Conservation (phyloP, 2,329 filamentous ascomycete genomes). For the Aureobasidium sp. region DNA sequence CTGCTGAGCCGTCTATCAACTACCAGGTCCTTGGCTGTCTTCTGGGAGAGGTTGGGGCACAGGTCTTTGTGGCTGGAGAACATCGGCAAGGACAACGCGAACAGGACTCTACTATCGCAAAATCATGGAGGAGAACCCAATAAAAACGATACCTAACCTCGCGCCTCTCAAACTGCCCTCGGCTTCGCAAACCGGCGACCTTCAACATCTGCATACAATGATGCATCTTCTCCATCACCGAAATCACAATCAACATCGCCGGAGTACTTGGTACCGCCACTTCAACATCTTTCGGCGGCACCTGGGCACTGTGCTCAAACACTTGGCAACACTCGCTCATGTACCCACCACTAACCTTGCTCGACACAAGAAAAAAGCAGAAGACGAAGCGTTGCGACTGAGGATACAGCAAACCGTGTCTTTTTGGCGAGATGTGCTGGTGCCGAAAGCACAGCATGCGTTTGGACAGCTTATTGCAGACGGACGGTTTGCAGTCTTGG, state of each 20-base stretch:
- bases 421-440: constrained; percentile 35
- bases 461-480: constrained; percentile 42
- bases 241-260: constrained; percentile 85
- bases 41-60: neutral
- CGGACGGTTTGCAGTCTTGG: constrained; percentile 39
- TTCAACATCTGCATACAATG: constrained; percentile 43
- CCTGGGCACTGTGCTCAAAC: constrained; percentile 47
- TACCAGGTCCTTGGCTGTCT: neutral
- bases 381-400: constrained; percentile 18
- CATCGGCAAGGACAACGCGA: neutral
- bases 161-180: constrained; percentile 13
- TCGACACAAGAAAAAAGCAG: constrained; percentile 22
- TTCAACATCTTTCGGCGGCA: constrained; percentile 66
- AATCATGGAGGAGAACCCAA: neutral
- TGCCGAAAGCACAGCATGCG: constrained; percentile 28
- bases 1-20: too few species aligned
- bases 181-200: constrained; percentile 5
- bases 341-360: constrained; percentile 25
- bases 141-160: neutral
- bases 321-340: constrained; percentile 21
- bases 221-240: constrained; percentile 71
- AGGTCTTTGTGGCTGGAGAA: neutral
- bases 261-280: constrained; percentile 72
- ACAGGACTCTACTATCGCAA: neutral
- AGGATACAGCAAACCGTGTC: constrained; percentile 27